Conservation (phyloP, 306 rosid genomes). For the Begonia fuchsioides region DNA sequence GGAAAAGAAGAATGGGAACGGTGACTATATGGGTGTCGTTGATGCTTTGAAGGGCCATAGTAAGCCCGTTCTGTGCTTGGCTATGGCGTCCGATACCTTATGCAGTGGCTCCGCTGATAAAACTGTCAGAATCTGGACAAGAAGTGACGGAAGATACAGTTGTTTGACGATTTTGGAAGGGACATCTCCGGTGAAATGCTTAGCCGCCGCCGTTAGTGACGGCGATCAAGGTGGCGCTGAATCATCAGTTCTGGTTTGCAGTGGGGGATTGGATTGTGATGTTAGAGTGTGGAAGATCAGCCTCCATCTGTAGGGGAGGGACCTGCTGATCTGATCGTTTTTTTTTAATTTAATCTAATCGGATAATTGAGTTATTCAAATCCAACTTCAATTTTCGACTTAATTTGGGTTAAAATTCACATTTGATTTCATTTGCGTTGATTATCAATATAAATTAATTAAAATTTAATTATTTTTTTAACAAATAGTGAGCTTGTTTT, state of each 20-base stretch:
- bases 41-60: conserved; percentile 70
- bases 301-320: no score
- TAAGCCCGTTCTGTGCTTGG: conserved; percentile 56
- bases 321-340: no score
- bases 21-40: conserved; percentile 20
- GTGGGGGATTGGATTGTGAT: conserved; percentile 70
- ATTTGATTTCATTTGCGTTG: no score
- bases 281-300: conserved; percentile 60
- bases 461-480: no score
- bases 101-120: conserved; percentile 88
- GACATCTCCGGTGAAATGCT: conserved; percentile 51
- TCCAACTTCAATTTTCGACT: no score
- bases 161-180: conserved; percentile 73
- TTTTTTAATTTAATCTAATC: no score
- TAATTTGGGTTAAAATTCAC: no score
- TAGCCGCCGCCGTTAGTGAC: conserved; percentile 33
- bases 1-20: conserved; percentile 24
- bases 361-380: no score
- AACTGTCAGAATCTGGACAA: conserved; percentile 69
- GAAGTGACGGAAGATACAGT: conserved; percentile 21
- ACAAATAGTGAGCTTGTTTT: no score
- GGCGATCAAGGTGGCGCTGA: conserved; percentile 6
- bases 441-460: no score
- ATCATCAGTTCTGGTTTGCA: conserved; percentile 31
- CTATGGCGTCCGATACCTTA: conserved; percentile 39